Evolutionary conservation across 768 basidiomycete genomes (phyloP).

Genomic region (Panellus pusillus): DNA sequence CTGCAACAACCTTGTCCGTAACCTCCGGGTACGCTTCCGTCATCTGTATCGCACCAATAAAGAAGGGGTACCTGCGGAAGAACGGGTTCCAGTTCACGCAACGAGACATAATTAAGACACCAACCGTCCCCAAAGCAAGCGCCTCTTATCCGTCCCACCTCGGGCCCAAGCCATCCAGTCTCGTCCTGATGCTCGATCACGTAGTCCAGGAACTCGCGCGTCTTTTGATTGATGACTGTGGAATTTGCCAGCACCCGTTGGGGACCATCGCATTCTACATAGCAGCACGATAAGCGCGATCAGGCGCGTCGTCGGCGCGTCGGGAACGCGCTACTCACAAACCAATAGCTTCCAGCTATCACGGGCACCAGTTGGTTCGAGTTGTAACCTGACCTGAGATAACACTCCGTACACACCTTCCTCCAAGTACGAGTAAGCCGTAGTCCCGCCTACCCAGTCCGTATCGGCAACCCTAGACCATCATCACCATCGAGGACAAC

Average conservation of each 20-base stretch:
- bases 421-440: slow-evolving; percentile 43
- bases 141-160: slow-evolving; percentile 51
- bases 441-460: slow-evolving; percentile 44
- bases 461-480: slow-evolving; percentile 36
- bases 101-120: background rate
- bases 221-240: slow-evolving; percentile 45
- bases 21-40: slow-evolving; percentile 46
- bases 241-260: slow-evolving; percentile 46
- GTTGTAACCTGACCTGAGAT: background rate
- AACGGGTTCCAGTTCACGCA: background rate
- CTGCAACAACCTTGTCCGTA: slow-evolving; percentile 43
- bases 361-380: background rate
- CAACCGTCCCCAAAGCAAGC: slow-evolving; percentile 54
- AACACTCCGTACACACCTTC: slow-evolving; percentile 32
- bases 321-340: slow-evolving; percentile 35
- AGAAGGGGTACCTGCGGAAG: slow-evolving; percentile 48
- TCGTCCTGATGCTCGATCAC: slow-evolving; percentile 52
- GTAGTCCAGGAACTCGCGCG: slow-evolving; percentile 48
- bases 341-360: slow-evolving; percentile 58
- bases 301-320: background rate
- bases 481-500: too few relatives aligned
- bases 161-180: slow-evolving; percentile 58
- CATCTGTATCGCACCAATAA: slow-evolving; percentile 61
- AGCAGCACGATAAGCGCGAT: background rate
- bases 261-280: slow-evolving; percentile 55